Percentiles rank a stretch among this genome's conserved stretches.
phyloP scores from a whole-genome alignment of 75 land plant genomes.

The Cryptomeria japonica region DNA sequence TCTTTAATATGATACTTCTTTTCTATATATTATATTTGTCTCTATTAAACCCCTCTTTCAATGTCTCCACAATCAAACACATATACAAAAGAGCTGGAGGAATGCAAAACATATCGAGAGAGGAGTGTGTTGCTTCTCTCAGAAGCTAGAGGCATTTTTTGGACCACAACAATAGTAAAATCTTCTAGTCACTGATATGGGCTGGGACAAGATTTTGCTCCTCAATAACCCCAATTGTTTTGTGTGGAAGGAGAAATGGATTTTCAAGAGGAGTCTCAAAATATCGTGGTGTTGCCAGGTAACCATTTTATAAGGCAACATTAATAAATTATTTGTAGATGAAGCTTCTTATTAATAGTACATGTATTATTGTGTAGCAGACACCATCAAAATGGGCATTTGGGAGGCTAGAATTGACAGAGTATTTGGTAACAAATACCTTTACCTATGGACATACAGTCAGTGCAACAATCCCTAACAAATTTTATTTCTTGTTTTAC shows the following conservation, averaged over 20 bases:
- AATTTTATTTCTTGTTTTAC: too few relatives aligned
- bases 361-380: slow-evolving; percentile 18
- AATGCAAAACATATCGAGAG: slow-evolving; percentile 40
- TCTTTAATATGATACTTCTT: neutral
- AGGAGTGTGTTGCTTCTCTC: slow-evolving; percentile 52
- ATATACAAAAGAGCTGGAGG: slow-evolving; percentile 42
- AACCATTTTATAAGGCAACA: neutral
- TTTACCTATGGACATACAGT: slow-evolving; percentile 75
- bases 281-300: slow-evolving; percentile 83
- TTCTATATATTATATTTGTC: neutral
- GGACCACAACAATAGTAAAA: too few relatives aligned
- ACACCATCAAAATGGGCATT: slow-evolving; percentile 75
- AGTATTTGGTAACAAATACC: slow-evolving; percentile 75
- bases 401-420: slow-evolving; percentile 88
- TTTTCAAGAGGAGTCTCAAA: slow-evolving; percentile 74
- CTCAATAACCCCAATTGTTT: neutral
- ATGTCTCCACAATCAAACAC: slow-evolving; percentile 10
- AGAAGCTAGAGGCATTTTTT: slow-evolving; percentile 15
- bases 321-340: neutral
- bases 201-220: too few relatives aligned
- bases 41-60: neutral
- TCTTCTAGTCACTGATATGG: too few relatives aligned
- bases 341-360: neutral
- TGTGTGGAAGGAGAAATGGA: slow-evolving; percentile 53
- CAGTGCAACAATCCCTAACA: slow-evolving; percentile 21